These are phyloP conservation scores for Seiridium cupressi DNA, from an alignment of 2,329 filamentous ascomycete genomes.

Conservation along the genomic window DNA sequence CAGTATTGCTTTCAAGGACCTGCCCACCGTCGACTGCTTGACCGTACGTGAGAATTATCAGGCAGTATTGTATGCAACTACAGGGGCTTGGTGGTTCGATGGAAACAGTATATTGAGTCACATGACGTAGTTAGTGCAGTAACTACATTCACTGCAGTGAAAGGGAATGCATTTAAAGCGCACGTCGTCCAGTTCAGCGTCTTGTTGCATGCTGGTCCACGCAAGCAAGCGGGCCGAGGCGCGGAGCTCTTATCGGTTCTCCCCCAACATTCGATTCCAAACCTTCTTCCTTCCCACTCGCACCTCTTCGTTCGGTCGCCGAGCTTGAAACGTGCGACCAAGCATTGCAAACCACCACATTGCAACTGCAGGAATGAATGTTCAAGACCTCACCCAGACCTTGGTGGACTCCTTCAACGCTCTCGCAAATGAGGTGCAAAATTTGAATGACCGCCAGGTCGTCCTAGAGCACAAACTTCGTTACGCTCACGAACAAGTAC, in stretches of 20 bases:
- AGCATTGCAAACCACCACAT: not conserved
- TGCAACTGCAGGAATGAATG: conserved; percentile 34
- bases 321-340: not conserved
- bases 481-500: conserved; percentile 66
- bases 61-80: too few species aligned
- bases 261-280: not conserved
- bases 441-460: conserved; percentile 60
- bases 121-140: too few species aligned
- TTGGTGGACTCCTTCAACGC: conserved; percentile 64
- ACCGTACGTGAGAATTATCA: too few species aligned
- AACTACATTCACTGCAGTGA: too few species aligned
- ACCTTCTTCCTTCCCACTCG: not conserved
- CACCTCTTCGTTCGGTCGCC: not conserved
- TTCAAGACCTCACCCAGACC: conserved; percentile 48
- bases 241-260: not conserved
- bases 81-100: too few species aligned
- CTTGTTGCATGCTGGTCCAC: not conserved
- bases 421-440: conserved; percentile 64
- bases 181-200: not conserved
- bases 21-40: too few species aligned
- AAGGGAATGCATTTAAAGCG: not conserved
- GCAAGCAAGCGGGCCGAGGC: not conserved
- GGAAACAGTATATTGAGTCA: too few species aligned
- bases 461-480: conserved; percentile 66
- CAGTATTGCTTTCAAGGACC: too few species aligned